Evolutionary conservation across 2,329 filamentous ascomycete species (phyloP), one percentile per base, ranked within the genome.

Genomic region (Rutstroemia sp.): DNA sequence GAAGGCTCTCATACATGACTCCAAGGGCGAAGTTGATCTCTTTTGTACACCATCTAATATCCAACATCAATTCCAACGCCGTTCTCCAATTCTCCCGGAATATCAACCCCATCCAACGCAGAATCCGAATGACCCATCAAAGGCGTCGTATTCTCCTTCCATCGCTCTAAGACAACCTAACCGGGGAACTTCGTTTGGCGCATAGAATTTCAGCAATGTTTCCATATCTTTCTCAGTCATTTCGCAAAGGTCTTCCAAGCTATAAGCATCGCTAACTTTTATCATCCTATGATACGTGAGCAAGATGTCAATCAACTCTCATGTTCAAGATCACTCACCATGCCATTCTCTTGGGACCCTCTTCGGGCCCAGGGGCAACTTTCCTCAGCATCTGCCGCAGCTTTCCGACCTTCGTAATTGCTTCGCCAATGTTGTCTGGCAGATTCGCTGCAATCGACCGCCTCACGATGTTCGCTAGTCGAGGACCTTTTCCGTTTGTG

Each of bases 401-500:
- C 67, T 81, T 79, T 1, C 94, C 94, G 30, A 97, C 88, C 61
- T 87, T 86, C 71, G 88, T 81, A 59, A 99, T 92, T 6, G 94
- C 94, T 49, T 86, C 83, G 8, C 94, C 94, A 30, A 89, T 87
- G 62, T 94, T 90, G 18, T 76, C 74, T 1, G 94, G 94, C 56
- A 99, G 74, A 49, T 77, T 79, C 19, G 77, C 79, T 18, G 90
- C 92, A 62, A 99, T 96, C 69, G 88, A 83, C 69, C 87, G 81
- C 54, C 92, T 78, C 51, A 99, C 88, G 49, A 92, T 85, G 63
- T 90, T 92, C 9, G 94, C 94, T 61, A 99, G 75, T 69, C 92
- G 86, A 0, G 94, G 94, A 0, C 94, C 94, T 70, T 96, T 96
- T 52, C 94, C 94, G 71, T 97, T 99, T 38, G 94, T 99, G 75